phyloP scores from a whole-genome alignment of 2,329 filamentous ascomycete genomes.

The Fusarium oxysporum region DNA sequence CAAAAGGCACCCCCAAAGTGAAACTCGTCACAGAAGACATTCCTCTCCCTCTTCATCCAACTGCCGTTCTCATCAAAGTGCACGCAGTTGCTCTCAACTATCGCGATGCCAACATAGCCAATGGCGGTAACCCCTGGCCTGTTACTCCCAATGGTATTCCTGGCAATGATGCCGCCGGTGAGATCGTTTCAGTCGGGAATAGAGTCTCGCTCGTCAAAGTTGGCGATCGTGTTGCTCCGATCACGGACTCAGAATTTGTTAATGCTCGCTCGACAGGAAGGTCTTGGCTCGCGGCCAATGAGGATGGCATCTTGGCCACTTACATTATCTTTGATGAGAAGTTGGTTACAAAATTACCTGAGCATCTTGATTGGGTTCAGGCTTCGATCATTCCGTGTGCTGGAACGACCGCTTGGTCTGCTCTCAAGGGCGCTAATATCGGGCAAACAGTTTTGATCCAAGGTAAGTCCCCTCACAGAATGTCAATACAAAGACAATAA shows the following conservation, averaged over 20 bases:
- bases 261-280: constrained; percentile 51
- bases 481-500: neutral
- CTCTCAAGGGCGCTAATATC: constrained; percentile 53
- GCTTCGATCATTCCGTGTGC: constrained; percentile 57
- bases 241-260: constrained; percentile 54
- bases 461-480: constrained; percentile 39
- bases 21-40: constrained; percentile 51
- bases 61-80: constrained; percentile 48
- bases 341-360: constrained; percentile 51
- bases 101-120: constrained; percentile 52
- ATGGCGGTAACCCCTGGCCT: constrained; percentile 56
- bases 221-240: constrained; percentile 54
- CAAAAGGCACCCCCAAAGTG: constrained; percentile 48
- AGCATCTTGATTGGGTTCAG: constrained; percentile 51
- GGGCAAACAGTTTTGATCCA: constrained; percentile 58
- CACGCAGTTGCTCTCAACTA: constrained; percentile 52
- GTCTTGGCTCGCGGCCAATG: constrained; percentile 58
- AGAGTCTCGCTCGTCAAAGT: constrained; percentile 47
- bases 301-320: constrained; percentile 57
- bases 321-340: constrained; percentile 56
- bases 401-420: constrained; percentile 58
- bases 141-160: constrained; percentile 49
- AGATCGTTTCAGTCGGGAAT: constrained; percentile 54
- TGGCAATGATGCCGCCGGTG: constrained; percentile 56
- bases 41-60: constrained; percentile 46